A percentile compares a stretch with the other conserved stretches of the same genome.
Conservation (phyloP, 164 flowering plant species). For the Hamamelis virginiana region DNA sequence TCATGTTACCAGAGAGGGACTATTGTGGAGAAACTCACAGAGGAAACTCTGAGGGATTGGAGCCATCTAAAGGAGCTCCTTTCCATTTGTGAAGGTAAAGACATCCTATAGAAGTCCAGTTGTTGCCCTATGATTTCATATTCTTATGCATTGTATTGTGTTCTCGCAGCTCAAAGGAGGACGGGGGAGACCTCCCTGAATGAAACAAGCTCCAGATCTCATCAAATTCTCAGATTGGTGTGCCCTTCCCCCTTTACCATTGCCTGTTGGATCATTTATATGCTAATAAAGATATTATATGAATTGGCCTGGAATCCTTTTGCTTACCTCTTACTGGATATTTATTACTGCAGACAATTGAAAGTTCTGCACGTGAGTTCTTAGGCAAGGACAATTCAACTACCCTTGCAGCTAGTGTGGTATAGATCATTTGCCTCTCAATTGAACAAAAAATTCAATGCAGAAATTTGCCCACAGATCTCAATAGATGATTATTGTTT, state of each 20-base stretch:
- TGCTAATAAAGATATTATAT: not conserved
- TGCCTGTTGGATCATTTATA: not conserved
- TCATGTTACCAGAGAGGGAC: slow-evolving; percentile 68
- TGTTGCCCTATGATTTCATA: slow-evolving; percentile 3
- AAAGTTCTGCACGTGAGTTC: slow-evolving; percentile 83
- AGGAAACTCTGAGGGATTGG: slow-evolving; percentile 75
- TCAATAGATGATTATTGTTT: not conserved
- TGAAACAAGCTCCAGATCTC: slow-evolving; percentile 96
- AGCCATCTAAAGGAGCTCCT: slow-evolving; percentile 75
- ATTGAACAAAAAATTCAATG: not conserved
- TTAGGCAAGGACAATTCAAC: slow-evolving; percentile 68
- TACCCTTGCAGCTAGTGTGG: slow-evolving; percentile 91
- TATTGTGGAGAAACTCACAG: slow-evolving; percentile 84
- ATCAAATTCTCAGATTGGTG: slow-evolving; percentile 93
- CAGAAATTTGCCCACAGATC: not conserved
- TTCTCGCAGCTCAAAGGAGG: slow-evolving; percentile 79
- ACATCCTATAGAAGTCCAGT: not conserved
- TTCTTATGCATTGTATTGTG: slow-evolving; percentile 6
- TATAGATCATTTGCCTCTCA: slow-evolving; percentile 22
- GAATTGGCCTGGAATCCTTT: not conserved
- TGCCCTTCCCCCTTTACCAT: not conserved
- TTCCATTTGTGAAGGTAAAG: slow-evolving; percentile 82
- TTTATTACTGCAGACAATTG: slow-evolving; percentile 64
- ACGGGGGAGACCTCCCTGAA: slow-evolving; percentile 87
- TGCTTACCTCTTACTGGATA: not conserved